Evolutionary conservation across 345 rosid genomes (phyloP).

Genomic region (Chamaenerion angustifolium): DNA sequence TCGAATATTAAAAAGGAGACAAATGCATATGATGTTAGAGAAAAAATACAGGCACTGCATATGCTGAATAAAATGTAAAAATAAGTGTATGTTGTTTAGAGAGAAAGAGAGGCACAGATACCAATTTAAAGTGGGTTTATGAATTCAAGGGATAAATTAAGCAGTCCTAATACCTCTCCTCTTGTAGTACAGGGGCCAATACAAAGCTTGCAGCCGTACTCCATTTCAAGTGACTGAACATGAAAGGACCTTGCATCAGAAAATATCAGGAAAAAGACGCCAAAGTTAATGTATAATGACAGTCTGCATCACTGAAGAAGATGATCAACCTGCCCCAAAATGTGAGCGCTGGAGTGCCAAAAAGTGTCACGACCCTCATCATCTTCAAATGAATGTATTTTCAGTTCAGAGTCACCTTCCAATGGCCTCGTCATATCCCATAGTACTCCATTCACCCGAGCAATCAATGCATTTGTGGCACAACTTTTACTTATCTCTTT

Average conservation of each 20-base stretch:
- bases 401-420: constrained; percentile 64
- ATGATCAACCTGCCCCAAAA: constrained; percentile 72
- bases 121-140: too few relatives aligned
- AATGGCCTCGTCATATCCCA: constrained; percentile 92
- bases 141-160: too few relatives aligned
- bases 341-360: constrained; percentile 98
- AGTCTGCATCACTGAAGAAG: not conserved
- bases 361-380: constrained; percentile 91
- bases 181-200: constrained; percentile 97
- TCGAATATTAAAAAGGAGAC: constrained; percentile 1
- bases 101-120: too few relatives aligned
- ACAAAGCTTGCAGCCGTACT: constrained; percentile 87
- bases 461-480: constrained; percentile 59
- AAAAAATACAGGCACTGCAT: not conserved
- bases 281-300: not conserved
- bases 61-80: not conserved
- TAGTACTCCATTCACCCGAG: constrained; percentile 59
- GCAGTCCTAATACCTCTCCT: constrained; percentile 55
- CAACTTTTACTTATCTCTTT: constrained; percentile 52
- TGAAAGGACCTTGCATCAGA: not conserved
- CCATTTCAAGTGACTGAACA: constrained; percentile 64
- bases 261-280: not conserved
- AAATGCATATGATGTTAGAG: not conserved
- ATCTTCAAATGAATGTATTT: constrained; percentile 52
- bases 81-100: too few relatives aligned